Percentiles rank a stretch among this genome's conserved stretches.
Conservation (phyloP, 1,284 basidiomycete genomes). For the Ustilago crameri region DNA sequence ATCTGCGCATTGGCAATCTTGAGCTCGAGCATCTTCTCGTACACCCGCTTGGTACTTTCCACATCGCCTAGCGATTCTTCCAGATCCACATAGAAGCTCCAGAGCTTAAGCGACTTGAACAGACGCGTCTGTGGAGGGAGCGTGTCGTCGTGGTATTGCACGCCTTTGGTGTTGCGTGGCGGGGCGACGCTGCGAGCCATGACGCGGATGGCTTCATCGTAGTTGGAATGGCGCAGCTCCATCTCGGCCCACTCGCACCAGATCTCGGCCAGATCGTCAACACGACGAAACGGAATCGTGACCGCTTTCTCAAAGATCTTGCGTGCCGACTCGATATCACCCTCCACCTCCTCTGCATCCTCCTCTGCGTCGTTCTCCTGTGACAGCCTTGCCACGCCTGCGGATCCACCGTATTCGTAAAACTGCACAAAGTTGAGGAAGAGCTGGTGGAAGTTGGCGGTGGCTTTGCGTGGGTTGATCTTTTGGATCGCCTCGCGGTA, state of each 20-base stretch:
- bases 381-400: constrained; percentile 30
- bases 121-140: constrained; percentile 87
- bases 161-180: constrained; percentile 81
- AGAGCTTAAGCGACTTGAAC: constrained; percentile 97
- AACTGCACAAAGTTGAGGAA: constrained; percentile 97
- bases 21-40: constrained; percentile 96
- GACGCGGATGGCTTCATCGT: constrained; percentile 90
- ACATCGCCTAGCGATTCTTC: constrained; percentile 96
- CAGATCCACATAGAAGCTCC: constrained; percentile 98
- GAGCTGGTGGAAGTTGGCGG: constrained; percentile 87
- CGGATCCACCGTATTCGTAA: constrained; percentile 89
- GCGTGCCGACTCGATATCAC: constrained; percentile 84
- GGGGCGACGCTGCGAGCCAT: constrained; percentile 91
- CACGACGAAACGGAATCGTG: constrained; percentile 90
- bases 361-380: constrained; percentile 76
- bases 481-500: constrained; percentile 90
- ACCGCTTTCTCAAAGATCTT: constrained; percentile 92
- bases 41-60: constrained; percentile 89
- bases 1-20: constrained; percentile 95
- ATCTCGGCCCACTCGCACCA: constrained; percentile 99
- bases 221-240: constrained; percentile 95
- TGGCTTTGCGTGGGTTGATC: constrained; percentile 88
- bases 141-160: constrained; percentile 94
- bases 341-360: constrained; percentile 73
- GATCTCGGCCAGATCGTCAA: constrained; percentile 96